A percentile compares a stretch with the other conserved stretches of the same genome.
These are phyloP conservation scores for Candolleomyces eurysporus DNA, from an alignment of 768 basidiomycete genomes.

Conservation along the genomic window DNA sequence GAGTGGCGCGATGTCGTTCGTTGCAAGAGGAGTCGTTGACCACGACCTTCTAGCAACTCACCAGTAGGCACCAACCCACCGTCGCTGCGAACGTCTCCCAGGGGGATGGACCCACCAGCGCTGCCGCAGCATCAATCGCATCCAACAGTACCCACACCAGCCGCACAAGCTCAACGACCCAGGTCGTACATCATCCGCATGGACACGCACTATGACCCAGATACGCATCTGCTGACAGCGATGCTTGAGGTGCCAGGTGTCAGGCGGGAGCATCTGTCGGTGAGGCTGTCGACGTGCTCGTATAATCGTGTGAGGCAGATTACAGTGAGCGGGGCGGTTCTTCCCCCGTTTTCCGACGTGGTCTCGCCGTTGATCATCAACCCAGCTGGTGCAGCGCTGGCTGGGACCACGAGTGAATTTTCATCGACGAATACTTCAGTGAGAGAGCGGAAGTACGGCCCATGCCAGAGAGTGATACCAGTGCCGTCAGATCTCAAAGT, in stretches of 20 bases:
- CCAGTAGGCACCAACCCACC: not conserved
- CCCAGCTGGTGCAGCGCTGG: not conserved
- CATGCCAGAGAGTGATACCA: conserved; percentile 46
- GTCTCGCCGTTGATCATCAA: conserved; percentile 7
- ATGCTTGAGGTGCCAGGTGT: conserved; percentile 73
- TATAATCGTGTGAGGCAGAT: conserved; percentile 65
- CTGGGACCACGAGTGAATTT: not conserved
- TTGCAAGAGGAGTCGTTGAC: not conserved
- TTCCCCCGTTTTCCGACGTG: conserved; percentile 34
- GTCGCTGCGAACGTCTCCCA: conserved; percentile 12
- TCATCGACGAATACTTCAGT: conserved; percentile 15
- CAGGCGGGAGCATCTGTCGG: conserved; percentile 51
- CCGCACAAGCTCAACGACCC: not conserved
- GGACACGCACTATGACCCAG: conserved; percentile 57
- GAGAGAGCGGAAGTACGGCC: conserved; percentile 55
- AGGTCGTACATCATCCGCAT: conserved; percentile 47
- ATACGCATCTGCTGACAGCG: conserved; percentile 50
- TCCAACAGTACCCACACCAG: not conserved
- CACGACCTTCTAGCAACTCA: not conserved
- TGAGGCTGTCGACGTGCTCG: conserved; percentile 58
- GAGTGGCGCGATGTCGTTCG: conserved; percentile 6
- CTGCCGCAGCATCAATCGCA: not conserved
- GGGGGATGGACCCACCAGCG: conserved; percentile 12
- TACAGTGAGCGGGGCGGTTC: conserved; percentile 47
- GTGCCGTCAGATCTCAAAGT: conserved; percentile 60